These are phyloP conservation scores for Blastocystis sp. DNA, from an alignment of 352 stramenopile genomes.

Conservation along the genomic window DNA sequence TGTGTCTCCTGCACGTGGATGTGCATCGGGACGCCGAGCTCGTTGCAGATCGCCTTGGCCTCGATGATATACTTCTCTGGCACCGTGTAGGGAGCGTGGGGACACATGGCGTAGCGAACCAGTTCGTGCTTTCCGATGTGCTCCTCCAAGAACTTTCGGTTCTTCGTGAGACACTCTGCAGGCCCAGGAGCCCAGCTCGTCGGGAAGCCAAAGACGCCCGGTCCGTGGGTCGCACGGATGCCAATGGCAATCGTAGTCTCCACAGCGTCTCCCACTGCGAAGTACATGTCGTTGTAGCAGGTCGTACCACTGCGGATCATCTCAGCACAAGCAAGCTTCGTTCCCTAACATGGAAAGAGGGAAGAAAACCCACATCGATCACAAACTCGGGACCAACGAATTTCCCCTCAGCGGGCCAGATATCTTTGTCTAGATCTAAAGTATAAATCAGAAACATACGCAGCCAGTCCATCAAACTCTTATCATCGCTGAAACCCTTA, in stretches of 20 bases:
- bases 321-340: slow-evolving; percentile 75
- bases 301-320: slow-evolving; percentile 80
- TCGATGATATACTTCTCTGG: slow-evolving; percentile 70
- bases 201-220: slow-evolving; percentile 42
- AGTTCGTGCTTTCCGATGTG: not conserved
- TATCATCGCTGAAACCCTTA: slow-evolving; percentile 78
- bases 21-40: slow-evolving; percentile 71
- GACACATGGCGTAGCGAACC: slow-evolving; percentile 68
- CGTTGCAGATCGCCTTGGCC: slow-evolving; percentile 67
- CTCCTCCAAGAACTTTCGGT: not conserved
- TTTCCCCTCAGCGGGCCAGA: slow-evolving; percentile 76
- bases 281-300: slow-evolving; percentile 85
- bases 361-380: not conserved
- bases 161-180: slow-evolving; percentile 12
- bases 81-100: slow-evolving; percentile 79
- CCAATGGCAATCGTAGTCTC: slow-evolving; percentile 71
- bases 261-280: slow-evolving; percentile 72
- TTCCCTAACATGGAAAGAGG: slow-evolving; percentile 58
- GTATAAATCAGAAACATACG: not conserved
- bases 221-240: slow-evolving; percentile 69
- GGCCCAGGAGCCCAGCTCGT: slow-evolving; percentile 30
- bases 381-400: slow-evolving; percentile 74
- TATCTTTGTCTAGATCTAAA: slow-evolving; percentile 68
- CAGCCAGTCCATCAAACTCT: slow-evolving; percentile 76
- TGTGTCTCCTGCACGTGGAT: slow-evolving; percentile 79